Base-by-base conservation (phyloP, 2,329 filamentous ascomycete species). In the Pseudogymnoascus sp. region DNA sequence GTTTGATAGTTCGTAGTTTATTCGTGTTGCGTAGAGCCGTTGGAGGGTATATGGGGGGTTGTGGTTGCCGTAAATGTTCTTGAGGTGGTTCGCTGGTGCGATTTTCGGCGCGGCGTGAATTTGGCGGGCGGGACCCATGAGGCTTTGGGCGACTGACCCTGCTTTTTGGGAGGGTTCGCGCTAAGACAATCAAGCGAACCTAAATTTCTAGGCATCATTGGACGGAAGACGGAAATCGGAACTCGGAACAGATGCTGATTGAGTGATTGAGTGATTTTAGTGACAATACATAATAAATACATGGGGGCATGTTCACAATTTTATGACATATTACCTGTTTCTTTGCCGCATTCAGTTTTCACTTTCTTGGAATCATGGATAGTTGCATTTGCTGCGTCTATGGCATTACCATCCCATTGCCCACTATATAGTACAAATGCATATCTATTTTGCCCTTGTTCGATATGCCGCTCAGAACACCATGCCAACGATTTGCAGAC, bases 381-480 rank as follows among this genome's bases (percentile, higher is more conserved):
- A 57, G 51, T 57, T 57, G 51, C 51, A 57, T 57, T 57, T 57
- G 28, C 51, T 57, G 51, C 51, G 51, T 57, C 51, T 57, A 57
- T 34, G 51, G 51, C 51, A 57, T 57, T 57, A 34, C 28, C 51
- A 34, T 25, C 51, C 51, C 51, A 34, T 16, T 57, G 51, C 51
- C 51, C 60, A 61, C 34, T 25, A 25, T 74, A 74, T 74, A 66
- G 68, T 74, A 74, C 73, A 74, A 68, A 66, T 66, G 68, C 69
- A 72, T 48, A 68, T 70, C 37, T 37, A 48, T 62, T 64, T 64
- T 45, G 41, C 36, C 65, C 66, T 69, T 61, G 67, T 67, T 63
- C 63, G 57, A 68, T 69, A 68, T 68, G 64, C 66, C 67, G 65
- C 67, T 61, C 67, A 45, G 43, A 67, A 71, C 70, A 66, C 71